Conservation (phyloP, 1,284 basidiomycete species). For the Ganoderma multipileum region DNA sequence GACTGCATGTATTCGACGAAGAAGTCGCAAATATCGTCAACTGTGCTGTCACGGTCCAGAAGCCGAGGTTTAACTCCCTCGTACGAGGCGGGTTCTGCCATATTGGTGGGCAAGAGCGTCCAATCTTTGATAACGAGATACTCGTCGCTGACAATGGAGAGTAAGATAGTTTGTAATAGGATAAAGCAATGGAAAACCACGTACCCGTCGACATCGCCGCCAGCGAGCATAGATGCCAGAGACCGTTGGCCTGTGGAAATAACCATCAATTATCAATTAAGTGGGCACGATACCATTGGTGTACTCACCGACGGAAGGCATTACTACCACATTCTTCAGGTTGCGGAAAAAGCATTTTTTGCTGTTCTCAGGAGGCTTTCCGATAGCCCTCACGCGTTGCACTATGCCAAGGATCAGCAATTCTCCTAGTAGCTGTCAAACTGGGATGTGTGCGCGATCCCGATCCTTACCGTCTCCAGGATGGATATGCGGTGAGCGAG, state of each 20-base stretch:
- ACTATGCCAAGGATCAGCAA: constrained; percentile 46
- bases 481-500: constrained; percentile 72
- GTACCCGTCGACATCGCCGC: constrained; percentile 80
- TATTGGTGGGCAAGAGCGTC: constrained; percentile 56
- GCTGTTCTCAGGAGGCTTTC: constrained; percentile 63
- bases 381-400: constrained; percentile 74
- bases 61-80: constrained; percentile 35
- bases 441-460: not conserved
- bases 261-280: too few species aligned
- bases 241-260: constrained; percentile 58
- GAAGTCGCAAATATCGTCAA: constrained; percentile 83
- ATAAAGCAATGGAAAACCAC: constrained; percentile 12
- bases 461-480: constrained; percentile 67
- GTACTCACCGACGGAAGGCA: constrained; percentile 64
- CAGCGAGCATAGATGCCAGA: constrained; percentile 70
- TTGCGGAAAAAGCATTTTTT: constrained; percentile 65
- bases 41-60: constrained; percentile 54
- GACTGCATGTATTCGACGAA: constrained; percentile 85
- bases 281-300: too few species aligned
- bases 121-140: constrained; percentile 45
- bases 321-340: constrained; percentile 76
- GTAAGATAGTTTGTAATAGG: not conserved
- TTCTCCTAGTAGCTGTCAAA: too few species aligned
- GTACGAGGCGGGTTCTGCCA: constrained; percentile 63
- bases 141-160: constrained; percentile 37